phyloP scores from a whole-genome alignment of 352 stramenopile genomes.

The Chrysophaeum taylorii region DNA sequence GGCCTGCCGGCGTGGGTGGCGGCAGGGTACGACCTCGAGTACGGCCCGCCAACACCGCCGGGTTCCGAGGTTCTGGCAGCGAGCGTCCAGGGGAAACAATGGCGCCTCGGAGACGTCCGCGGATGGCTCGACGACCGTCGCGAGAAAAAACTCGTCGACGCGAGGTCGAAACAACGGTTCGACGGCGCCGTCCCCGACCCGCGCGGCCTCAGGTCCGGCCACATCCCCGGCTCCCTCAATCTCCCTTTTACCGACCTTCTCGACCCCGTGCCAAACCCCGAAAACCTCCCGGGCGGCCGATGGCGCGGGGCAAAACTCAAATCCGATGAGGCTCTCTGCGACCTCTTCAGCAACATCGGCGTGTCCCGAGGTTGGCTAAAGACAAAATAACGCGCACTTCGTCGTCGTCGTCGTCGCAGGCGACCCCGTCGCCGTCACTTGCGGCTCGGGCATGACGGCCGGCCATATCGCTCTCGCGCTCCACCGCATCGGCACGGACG shows the following conservation, averaged over 20 bases:
- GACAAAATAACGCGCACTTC: slow-evolving; percentile 32
- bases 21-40: not conserved
- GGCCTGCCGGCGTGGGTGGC: slow-evolving; percentile 23
- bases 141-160: slow-evolving; percentile 65
- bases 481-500: not conserved
- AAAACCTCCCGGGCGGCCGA: not conserved
- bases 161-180: slow-evolving; percentile 69
- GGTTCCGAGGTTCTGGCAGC: no score
- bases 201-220: slow-evolving; percentile 71
- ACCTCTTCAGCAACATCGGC: slow-evolving; percentile 39
- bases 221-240: slow-evolving; percentile 78
- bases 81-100: no score
- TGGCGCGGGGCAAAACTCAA: slow-evolving; percentile 53
- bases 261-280: slow-evolving; percentile 18
- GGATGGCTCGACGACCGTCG: no score
- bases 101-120: not conserved
- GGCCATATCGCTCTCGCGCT: slow-evolving; percentile 46
- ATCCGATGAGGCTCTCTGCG: slow-evolving; percentile 42
- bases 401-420: not conserved
- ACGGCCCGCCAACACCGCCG: no score
- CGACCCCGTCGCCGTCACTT: slow-evolving; percentile 12
- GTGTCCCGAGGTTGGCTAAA: slow-evolving; percentile 58
- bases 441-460: slow-evolving; percentile 22
- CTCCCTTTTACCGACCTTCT: slow-evolving; percentile 76
- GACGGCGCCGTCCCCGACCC: slow-evolving; percentile 71